phyloP scores from a whole-genome alignment of 768 basidiomycete species.

The Butyriboletus loyo region DNA sequence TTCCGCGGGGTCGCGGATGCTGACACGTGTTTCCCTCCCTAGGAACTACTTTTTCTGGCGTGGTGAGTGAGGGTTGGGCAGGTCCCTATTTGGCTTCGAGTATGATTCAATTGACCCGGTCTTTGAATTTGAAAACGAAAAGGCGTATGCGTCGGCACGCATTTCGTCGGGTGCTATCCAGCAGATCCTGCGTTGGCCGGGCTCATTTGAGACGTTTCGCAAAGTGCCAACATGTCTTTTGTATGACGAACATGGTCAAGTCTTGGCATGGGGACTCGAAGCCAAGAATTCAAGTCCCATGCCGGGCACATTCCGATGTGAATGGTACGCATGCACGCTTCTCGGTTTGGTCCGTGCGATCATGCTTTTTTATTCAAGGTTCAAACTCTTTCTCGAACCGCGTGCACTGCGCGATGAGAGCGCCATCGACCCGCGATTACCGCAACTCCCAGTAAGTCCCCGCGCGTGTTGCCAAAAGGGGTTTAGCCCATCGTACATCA shows the following conservation, averaged over 20 bases:
- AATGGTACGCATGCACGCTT: constrained; percentile 40
- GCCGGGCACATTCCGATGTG: constrained; percentile 58
- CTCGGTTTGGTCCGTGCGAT: background rate
- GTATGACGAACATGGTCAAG: constrained; percentile 70
- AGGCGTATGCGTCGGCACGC: constrained; percentile 87
- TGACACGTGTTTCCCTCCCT: background rate
- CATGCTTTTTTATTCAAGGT: constrained; percentile 43
- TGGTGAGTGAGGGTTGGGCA: constrained; percentile 50
- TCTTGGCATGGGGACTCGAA: constrained; percentile 83
- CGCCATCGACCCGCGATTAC: constrained; percentile 72
- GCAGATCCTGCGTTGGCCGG: constrained; percentile 85
- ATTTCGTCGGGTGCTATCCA: constrained; percentile 77
- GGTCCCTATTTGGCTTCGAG: background rate
- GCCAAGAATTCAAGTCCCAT: constrained; percentile 77
- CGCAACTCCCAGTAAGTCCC: constrained; percentile 66
- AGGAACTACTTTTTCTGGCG: constrained; percentile 88
- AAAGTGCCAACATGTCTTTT: constrained; percentile 85
- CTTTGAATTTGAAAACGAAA: background rate
- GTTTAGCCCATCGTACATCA: background rate
- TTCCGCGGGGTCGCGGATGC: background rate
- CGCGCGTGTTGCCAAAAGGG: background rate
- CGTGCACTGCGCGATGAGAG: constrained; percentile 71
- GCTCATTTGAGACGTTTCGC: constrained; percentile 80
- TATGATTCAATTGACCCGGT: constrained; percentile 2
- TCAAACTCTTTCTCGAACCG: constrained; percentile 86